Evolutionary conservation across 805 yeast genomes (phyloP).

Genomic region (Danielia reshetovae): DNA sequence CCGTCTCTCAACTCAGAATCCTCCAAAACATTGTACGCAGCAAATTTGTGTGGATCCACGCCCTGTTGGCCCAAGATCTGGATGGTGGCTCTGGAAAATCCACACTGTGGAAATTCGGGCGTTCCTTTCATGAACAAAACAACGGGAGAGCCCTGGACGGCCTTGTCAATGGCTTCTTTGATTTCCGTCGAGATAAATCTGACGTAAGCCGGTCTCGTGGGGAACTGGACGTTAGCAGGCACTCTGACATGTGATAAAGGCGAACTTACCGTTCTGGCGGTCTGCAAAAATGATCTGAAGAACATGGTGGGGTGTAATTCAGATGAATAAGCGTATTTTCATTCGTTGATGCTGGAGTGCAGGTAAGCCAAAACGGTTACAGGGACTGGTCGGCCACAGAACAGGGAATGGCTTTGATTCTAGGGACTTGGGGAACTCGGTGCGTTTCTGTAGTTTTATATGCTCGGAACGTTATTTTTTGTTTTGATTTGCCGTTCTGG

Average conservation of each 20-base stretch:
- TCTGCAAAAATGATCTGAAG: conserved; percentile 10
- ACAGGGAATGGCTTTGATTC: too few relatives aligned
- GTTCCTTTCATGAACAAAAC: conserved; percentile 98
- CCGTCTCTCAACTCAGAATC: conserved; percentile 93
- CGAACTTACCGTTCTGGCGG: conserved; percentile 11
- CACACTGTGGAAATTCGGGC: conserved; percentile 97
- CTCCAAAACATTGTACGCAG: conserved; percentile 94
- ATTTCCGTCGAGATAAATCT: conserved; percentile 73
- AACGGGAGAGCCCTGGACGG: conserved; percentile 86
- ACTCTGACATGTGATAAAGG: not conserved
- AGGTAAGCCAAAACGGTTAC: too few relatives aligned
- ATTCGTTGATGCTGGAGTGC: not conserved
- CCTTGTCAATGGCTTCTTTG: conserved; percentile 77
- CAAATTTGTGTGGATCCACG: conserved; percentile 93
- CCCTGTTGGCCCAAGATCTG: conserved; percentile 94
- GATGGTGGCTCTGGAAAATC: conserved; percentile 93
- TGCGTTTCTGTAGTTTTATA: too few relatives aligned
- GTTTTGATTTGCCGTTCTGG: too few relatives aligned
- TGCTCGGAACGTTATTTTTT: too few relatives aligned
- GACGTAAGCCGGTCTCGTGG: conserved; percentile 1
- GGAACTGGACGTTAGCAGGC: not conserved
- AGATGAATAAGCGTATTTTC: conserved; percentile 2
- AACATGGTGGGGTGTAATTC: conserved; percentile 4
- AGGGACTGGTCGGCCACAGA: too few relatives aligned
- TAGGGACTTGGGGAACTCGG: too few relatives aligned